A percentile compares a stretch with the other conserved stretches of the same genome.
Evolutionary conservation across 176 grass and related monocot genomes (phyloP).

Genomic region (Tillandsia leiboldiana): DNA sequence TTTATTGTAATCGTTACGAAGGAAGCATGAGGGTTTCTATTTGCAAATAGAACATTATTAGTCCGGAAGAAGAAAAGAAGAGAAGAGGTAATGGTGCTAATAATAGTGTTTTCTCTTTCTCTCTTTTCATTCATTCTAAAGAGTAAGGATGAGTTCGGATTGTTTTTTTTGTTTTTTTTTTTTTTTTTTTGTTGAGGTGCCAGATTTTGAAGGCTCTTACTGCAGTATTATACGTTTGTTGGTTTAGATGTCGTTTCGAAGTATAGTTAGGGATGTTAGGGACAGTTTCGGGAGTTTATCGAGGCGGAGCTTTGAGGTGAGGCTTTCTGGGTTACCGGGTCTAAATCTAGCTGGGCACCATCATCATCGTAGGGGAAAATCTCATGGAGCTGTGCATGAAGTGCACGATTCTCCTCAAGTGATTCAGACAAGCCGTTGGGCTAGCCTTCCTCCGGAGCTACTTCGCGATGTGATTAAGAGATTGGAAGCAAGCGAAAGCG

Average conservation of each 20-base stretch:
- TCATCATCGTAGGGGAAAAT: constrained; percentile 38
- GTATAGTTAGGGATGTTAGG: constrained; percentile 63
- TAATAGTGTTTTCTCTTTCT: too few species aligned
- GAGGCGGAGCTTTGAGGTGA: constrained; percentile 59
- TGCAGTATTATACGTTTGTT: not conserved
- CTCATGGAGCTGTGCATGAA: constrained; percentile 23
- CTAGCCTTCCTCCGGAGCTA: constrained; percentile 57
- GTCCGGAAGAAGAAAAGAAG: not conserved
- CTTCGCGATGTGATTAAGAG: constrained; percentile 69
- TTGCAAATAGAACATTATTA: not conserved
- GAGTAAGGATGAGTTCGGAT: too few species aligned
- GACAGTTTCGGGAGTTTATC: constrained; percentile 74
- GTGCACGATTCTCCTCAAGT: constrained; percentile 19
- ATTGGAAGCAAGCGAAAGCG: constrained; percentile 61
- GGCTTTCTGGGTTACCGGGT: constrained; percentile 48
- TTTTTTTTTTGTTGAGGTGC: too few species aligned
- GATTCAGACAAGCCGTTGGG: constrained; percentile 40
- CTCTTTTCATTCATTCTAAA: too few species aligned
- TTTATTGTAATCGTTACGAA: not conserved
- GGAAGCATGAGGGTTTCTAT: not conserved
- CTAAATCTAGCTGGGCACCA: constrained; percentile 4
- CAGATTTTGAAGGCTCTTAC: not conserved
- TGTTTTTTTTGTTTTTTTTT: too few species aligned
- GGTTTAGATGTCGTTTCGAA: constrained; percentile 53
- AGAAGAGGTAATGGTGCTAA: not conserved